Conservation (phyloP, 2,329 filamentous ascomycete genomes). For the Plenodomus tracheiphilus region DNA sequence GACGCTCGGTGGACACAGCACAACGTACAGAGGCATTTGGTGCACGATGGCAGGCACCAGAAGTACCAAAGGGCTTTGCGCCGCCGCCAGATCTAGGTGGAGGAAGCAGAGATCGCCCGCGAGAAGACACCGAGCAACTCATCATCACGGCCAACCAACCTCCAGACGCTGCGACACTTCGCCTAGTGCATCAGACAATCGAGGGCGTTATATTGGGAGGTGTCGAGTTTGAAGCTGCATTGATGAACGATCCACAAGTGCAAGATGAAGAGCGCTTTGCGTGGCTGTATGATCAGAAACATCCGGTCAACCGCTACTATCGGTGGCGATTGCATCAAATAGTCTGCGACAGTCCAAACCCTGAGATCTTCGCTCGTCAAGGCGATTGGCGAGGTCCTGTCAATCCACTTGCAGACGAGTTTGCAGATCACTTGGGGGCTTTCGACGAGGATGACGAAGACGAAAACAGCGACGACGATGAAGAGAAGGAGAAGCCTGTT, state of each 20-base stretch:
- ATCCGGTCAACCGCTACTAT: constrained; percentile 79
- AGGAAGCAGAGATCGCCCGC: constrained; percentile 22
- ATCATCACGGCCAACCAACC: constrained; percentile 65
- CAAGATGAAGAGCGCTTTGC: constrained; percentile 88
- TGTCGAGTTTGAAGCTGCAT: constrained; percentile 83
- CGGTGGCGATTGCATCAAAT: constrained; percentile 89
- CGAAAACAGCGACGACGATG: constrained; percentile 71
- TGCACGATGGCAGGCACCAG: constrained; percentile 33
- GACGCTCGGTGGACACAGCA: constrained; percentile 24
- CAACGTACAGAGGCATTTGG: constrained; percentile 35
- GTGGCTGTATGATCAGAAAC: constrained; percentile 86
- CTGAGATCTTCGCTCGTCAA: constrained; percentile 30
- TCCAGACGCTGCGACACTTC: constrained; percentile 74
- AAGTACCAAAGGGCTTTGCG: constrained; percentile 33
- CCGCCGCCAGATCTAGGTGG: constrained; percentile 34
- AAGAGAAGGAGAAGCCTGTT: constrained; percentile 39
- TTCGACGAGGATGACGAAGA: constrained; percentile 62
- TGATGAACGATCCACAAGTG: constrained; percentile 85
- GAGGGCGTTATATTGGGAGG: constrained; percentile 80
- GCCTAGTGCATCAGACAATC: constrained; percentile 84
- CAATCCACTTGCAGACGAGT: constrained; percentile 77
- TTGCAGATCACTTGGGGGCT: constrained; percentile 73
- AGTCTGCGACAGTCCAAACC: constrained; percentile 58
- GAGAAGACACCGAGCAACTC: constrained; percentile 28
- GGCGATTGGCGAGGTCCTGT: constrained; percentile 74